Evolutionary conservation across 306 rosid species (phyloP).

Genomic region (Prunus mongolica): DNA sequence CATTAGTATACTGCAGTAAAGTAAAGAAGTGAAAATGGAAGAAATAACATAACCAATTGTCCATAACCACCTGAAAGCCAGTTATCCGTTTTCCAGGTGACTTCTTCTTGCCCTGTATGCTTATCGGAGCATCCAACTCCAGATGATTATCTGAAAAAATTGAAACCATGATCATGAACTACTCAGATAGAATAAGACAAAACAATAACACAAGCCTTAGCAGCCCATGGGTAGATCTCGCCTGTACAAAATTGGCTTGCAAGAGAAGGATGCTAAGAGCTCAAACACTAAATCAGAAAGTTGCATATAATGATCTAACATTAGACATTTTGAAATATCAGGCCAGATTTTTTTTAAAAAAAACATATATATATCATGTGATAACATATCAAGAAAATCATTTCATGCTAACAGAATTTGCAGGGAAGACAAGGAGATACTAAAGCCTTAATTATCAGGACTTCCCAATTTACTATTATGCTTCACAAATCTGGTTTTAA

Average conservation of each 20-base stretch:
- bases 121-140: conserved; percentile 49
- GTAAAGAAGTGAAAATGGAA: not conserved
- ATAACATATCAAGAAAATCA: not conserved
- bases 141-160: conserved; percentile 45
- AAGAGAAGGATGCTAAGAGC: not conserved
- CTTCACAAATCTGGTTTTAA: not conserved
- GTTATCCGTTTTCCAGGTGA: conserved; percentile 58
- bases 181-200: not conserved
- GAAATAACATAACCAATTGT: conserved; percentile 1
- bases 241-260: not conserved
- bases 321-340: too few species aligned
- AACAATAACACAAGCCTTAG: not conserved
- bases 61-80: conserved; percentile 62
- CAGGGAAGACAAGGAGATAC: not conserved
- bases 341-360: too few species aligned
- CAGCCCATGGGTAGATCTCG: not conserved
- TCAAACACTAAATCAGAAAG: not conserved
- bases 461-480: not conserved
- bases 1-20: conserved; percentile 14
- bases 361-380: too few species aligned
- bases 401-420: not conserved
- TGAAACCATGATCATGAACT: conserved; percentile 11
- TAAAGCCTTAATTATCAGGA: not conserved
- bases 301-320: not conserved
- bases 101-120: conserved; percentile 64